These are phyloP conservation scores for Pichia phayaonensis DNA, from an alignment of 805 yeast species.

Conservation along the genomic window DNA sequence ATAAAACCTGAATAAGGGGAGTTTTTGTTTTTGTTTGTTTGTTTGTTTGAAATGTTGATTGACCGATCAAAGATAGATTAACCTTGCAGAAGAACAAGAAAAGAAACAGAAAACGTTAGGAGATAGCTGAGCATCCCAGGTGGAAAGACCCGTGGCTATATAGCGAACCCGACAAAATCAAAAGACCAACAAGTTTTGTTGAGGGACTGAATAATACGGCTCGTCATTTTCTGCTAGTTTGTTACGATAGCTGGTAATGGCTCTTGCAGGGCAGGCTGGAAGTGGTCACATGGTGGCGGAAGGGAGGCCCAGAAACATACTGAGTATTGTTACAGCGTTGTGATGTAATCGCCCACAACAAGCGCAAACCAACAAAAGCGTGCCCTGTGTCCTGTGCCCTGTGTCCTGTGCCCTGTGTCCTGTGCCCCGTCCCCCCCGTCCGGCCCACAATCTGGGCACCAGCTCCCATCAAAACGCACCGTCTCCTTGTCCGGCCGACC, in stretches of 20 bases:
- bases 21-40: conserved; percentile 9
- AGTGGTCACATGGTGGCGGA: background rate
- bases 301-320: background rate
- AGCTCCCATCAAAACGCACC: background rate
- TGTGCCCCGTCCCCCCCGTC: background rate
- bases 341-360: background rate
- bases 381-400: too few species aligned
- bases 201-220: background rate
- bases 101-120: background rate
- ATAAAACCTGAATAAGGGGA: background rate
- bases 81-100: background rate
- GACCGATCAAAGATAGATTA: background rate
- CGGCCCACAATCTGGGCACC: background rate
- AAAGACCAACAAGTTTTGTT: background rate
- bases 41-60: conserved; percentile 3
- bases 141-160: background rate
- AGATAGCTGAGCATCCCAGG: background rate
- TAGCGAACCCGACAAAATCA: background rate
- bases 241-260: background rate
- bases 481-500: background rate
- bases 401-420: too few species aligned
- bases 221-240: background rate
- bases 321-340: background rate
- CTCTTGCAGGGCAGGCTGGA: background rate
- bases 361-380: too few species aligned